Percentiles rank a stretch among this genome's conserved stretches.
Evolutionary conservation across 257 asterid genomes (phyloP).

Genomic region (Schizonepeta tenuifolia): DNA sequence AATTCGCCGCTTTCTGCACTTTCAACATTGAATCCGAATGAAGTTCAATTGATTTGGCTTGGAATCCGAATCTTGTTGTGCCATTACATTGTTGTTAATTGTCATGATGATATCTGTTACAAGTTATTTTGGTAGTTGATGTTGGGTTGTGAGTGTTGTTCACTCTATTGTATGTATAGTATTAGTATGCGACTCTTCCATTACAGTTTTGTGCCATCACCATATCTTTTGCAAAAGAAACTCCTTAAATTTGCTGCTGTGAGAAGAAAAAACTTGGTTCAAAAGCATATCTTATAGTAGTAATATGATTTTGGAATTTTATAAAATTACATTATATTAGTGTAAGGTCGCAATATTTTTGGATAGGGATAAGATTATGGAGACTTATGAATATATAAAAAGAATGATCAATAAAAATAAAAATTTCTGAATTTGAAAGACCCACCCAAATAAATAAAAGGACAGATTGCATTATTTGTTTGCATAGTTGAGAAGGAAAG

Average conservation of each 20-base stretch:
- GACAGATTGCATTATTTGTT: too few relatives aligned
- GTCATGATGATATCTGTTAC: background rate
- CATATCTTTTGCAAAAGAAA: background rate
- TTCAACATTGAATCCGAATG: background rate
- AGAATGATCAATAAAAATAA: too few relatives aligned
- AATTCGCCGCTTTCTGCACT: background rate
- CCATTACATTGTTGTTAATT: conserved; percentile 10
- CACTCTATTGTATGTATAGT: background rate
- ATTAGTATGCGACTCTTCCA: background rate
- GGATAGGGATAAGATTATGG: too few relatives aligned
- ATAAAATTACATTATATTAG: too few relatives aligned
- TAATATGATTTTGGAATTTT: background rate
- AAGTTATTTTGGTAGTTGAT: conserved; percentile 12
- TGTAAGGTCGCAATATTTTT: too few relatives aligned
- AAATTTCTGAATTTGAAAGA: too few relatives aligned
- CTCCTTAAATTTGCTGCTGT: background rate
- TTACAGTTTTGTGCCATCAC: background rate
- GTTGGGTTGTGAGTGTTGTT: background rate
- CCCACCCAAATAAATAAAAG: too few relatives aligned
- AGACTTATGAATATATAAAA: too few relatives aligned
- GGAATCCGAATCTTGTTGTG: conserved; percentile 31
- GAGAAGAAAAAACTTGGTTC: background rate
- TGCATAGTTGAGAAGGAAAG: conserved; percentile 32
- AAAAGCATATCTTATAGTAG: too few relatives aligned
- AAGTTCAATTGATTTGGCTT: conserved; percentile 12